Base-by-base conservation (phyloP, 805 yeast genomes). In the Huiozyma naganishii region DNA sequence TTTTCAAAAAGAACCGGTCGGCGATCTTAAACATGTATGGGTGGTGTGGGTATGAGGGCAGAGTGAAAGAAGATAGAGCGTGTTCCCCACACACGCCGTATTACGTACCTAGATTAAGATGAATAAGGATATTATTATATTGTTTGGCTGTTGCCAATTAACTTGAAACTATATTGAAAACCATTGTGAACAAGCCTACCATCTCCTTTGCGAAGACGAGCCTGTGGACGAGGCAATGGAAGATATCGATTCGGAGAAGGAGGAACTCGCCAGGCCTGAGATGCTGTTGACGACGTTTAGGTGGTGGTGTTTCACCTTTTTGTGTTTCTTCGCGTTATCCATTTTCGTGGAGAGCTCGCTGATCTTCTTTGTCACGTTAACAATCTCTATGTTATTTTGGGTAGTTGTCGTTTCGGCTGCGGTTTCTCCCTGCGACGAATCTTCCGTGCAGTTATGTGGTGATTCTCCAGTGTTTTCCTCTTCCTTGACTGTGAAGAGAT, bases 291-390 rank as follows among this genome's bases (percentile, higher is more conserved):
- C 41, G 7, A 47, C 47, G n/a, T 39, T 32, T 7, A 47, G 12
- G 37, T 47, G 50, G 37, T 47, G 43, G 39, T 47, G 50, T 9
- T 40, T 12, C 6, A 44, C 39, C 30, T 39, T 43, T 29, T 41
- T 43, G 6, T 12, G 32, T 36, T 29, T 41, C 23, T 29, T 8
- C 9, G 33, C 33, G 33, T 8, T 30, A 30, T 30, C 33, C 33
- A 11, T 11, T 11, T 30, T 30, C 11, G n/a, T 30, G 11, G 11
- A 12, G 10, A 34, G 27, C 4, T 12, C 27, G 27, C 9, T 34
- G 17, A 34, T 34, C 27, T 9, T 11, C 12, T 34, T 9, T n/a
- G 17, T 34, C 37, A 34, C 37, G 27, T 12, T 12, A 10, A 32
- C 34, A 10, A 32, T 32, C n/a, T 10, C n/a, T 32, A 10, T n/a